Percentiles rank a stretch among this genome's conserved stretches.
phyloP scores from a whole-genome alignment of 2,329 filamentous ascomycete species.

The Dendryphion nanum region DNA sequence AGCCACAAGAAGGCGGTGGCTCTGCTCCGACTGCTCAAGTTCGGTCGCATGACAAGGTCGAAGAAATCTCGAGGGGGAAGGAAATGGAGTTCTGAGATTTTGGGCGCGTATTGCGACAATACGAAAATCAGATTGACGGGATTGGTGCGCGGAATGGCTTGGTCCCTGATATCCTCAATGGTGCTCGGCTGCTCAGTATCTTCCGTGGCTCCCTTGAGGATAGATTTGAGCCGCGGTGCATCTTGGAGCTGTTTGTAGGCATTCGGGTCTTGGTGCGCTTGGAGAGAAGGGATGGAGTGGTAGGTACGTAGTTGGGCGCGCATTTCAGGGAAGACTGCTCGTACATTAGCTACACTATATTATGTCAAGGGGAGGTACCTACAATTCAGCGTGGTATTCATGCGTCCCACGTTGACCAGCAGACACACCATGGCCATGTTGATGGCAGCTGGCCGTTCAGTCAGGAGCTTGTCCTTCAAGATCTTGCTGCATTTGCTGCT shows the following conservation, averaged over 20 bases:
- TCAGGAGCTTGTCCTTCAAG: constrained; percentile 91
- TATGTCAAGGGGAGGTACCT: constrained; percentile 33
- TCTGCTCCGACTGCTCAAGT: constrained; percentile 76
- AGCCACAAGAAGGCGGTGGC: constrained; percentile 92
- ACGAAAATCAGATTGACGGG: constrained; percentile 97
- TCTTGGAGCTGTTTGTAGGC: constrained; percentile 98
- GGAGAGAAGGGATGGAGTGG: constrained; percentile 93
- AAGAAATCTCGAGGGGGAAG: constrained; percentile 85
- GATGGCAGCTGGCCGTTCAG: constrained; percentile 86
- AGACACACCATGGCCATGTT: constrained; percentile 99
- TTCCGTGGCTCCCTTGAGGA: constrained; percentile 93
- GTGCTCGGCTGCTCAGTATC: constrained; percentile 82
- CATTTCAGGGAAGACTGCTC: constrained; percentile 95
- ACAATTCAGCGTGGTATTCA: constrained; percentile 99
- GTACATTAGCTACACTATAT: constrained; percentile 13
- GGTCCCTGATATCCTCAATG: constrained; percentile 75
- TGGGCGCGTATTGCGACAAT: constrained; percentile 83
- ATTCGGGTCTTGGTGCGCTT: constrained; percentile 90
- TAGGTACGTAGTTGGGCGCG: constrained; percentile 95
- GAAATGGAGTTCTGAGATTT: constrained; percentile 92
- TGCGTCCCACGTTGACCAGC: constrained; percentile 92
- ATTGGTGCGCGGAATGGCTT: constrained; percentile 76
- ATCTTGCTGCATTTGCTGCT: constrained; percentile 99
- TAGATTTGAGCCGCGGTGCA: constrained; percentile 92
- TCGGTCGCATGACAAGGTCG: constrained; percentile 89